phyloP scores from a whole-genome alignment of 2,329 filamentous ascomycete genomes.

The Microsporum ferrugineum region DNA sequence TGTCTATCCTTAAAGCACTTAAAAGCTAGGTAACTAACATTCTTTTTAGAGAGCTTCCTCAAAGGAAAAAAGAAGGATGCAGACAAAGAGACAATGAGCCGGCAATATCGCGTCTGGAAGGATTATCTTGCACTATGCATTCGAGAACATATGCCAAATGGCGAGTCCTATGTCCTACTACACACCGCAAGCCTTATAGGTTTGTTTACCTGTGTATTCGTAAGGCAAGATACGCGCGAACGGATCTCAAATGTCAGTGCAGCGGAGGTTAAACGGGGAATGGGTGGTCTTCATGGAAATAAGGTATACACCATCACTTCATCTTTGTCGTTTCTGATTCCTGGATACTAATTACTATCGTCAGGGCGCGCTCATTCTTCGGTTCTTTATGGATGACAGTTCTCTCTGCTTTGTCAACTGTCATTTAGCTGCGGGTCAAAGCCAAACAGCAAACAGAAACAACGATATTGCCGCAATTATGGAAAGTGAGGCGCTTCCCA shows the following conservation, averaged over 20 bases:
- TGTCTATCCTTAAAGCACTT: neutral
- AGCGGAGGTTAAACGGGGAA: conserved; percentile 84
- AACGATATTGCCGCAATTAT: conserved; percentile 86
- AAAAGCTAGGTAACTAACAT: conserved; percentile 20
- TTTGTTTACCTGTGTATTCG: conserved; percentile 90
- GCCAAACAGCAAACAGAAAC: conserved; percentile 79
- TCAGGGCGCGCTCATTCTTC: conserved; percentile 70
- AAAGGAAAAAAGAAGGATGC: conserved; percentile 68
- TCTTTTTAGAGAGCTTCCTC: conserved; percentile 59
- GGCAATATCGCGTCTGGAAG: conserved; percentile 93
- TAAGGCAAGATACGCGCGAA: conserved; percentile 65
- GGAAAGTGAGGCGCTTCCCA: conserved; percentile 63
- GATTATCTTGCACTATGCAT: conserved; percentile 75
- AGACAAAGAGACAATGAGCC: conserved; percentile 71
- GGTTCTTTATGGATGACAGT: conserved; percentile 88
- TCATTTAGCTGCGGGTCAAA: conserved; percentile 88
- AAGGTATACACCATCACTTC: conserved; percentile 44
- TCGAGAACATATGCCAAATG: conserved; percentile 64
- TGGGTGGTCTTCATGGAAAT: conserved; percentile 91
- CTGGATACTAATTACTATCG: conserved; percentile 1
- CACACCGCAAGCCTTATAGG: conserved; percentile 87
- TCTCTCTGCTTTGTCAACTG: conserved; percentile 96
- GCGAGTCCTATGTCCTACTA: conserved; percentile 69
- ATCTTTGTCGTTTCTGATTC: neutral
- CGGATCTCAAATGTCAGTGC: conserved; percentile 67